Percentiles rank a stretch among this genome's conserved stretches.
Evolutionary conservation across 2,329 filamentous ascomycete genomes (phyloP).

Genomic region (Colletotrichum salicis): DNA sequence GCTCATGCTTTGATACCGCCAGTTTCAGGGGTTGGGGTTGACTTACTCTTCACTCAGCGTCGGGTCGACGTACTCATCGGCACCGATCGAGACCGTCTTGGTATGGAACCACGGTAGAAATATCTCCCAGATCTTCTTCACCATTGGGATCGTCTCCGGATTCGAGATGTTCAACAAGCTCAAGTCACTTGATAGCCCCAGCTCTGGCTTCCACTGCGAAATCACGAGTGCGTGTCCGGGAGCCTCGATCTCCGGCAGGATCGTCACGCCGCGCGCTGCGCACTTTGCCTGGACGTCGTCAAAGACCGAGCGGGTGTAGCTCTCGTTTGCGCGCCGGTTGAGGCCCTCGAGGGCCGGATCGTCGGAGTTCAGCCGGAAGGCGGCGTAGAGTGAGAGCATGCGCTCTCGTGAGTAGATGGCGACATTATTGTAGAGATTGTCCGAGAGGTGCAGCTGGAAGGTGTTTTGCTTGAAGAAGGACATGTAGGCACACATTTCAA

Average conservation of each 20-base stretch:
- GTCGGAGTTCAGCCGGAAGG: constrained; percentile 65
- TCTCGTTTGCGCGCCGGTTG: constrained; percentile 63
- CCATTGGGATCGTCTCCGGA: constrained; percentile 61
- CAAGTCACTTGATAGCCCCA: constrained; percentile 57
- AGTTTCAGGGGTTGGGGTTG: background rate
- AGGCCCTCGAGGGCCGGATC: constrained; percentile 58
- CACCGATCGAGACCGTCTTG: constrained; percentile 65
- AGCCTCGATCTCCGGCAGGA: constrained; percentile 69
- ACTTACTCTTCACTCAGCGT: constrained; percentile 42
- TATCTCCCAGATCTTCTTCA: constrained; percentile 62
- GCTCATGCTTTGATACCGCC: fast-evolving
- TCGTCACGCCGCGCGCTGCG: constrained; percentile 64
- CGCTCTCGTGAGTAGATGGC: constrained; percentile 58
- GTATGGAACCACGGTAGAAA: constrained; percentile 66
- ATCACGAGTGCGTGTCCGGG: constrained; percentile 67
- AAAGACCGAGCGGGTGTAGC: constrained; percentile 62
- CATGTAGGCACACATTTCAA: constrained; percentile 68
- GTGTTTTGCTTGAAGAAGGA: constrained; percentile 71
- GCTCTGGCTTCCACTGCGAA: constrained; percentile 68
- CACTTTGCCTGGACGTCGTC: constrained; percentile 63
- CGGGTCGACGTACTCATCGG: constrained; percentile 62
- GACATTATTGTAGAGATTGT: constrained; percentile 65
- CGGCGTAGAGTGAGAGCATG: constrained; percentile 61
- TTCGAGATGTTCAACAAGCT: constrained; percentile 58
- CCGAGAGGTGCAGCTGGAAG: constrained; percentile 68